phyloP scores from a whole-genome alignment of 306 rosid species.

The Cajanus cajan region DNA sequence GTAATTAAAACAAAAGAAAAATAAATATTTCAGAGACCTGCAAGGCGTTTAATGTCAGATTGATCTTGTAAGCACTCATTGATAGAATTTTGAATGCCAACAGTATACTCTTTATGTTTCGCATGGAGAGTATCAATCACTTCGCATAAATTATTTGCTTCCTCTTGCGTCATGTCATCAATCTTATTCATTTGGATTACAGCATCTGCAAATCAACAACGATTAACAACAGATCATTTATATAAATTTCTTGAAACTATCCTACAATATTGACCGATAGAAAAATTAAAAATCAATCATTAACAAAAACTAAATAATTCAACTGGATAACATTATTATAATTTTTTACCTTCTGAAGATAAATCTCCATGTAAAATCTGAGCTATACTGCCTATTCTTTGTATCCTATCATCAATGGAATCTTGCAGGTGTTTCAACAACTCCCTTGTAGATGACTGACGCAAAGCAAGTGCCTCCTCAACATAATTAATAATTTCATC shows the following conservation, averaged over 20 bases:
- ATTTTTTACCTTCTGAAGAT: constrained; percentile 74
- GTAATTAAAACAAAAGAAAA: constrained; percentile 1
- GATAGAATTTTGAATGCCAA: constrained; percentile 45
- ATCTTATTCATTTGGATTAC: constrained; percentile 64
- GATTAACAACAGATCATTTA: constrained; percentile 24
- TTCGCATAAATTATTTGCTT: constrained; percentile 55
- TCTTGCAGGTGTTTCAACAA: constrained; percentile 61
- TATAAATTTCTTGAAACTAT: constrained; percentile 26
- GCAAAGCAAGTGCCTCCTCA: constrained; percentile 69
- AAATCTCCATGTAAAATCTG: constrained; percentile 45
- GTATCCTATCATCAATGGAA: constrained; percentile 52
- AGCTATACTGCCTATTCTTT: constrained; percentile 46
- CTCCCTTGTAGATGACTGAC: constrained; percentile 56
- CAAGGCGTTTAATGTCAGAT: constrained; percentile 60
- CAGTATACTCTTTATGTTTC: constrained; percentile 66
- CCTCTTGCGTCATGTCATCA: constrained; percentile 79
- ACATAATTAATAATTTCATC: constrained; percentile 47
- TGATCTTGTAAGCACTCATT: constrained; percentile 50
- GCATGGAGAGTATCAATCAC: constrained; percentile 60
- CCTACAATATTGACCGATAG: constrained; percentile 13
- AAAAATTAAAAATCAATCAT: constrained; percentile 10
- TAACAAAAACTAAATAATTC: constrained; percentile 11
- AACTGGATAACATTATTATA: constrained; percentile 30
- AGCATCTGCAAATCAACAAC: constrained; percentile 62
- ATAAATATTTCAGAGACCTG: constrained; percentile 54